A percentile compares a stretch with the other conserved stretches of the same genome.
phyloP scores from a whole-genome alignment of 1,139 yeast species.

The Yamadazyma pseudoaaseri region DNA sequence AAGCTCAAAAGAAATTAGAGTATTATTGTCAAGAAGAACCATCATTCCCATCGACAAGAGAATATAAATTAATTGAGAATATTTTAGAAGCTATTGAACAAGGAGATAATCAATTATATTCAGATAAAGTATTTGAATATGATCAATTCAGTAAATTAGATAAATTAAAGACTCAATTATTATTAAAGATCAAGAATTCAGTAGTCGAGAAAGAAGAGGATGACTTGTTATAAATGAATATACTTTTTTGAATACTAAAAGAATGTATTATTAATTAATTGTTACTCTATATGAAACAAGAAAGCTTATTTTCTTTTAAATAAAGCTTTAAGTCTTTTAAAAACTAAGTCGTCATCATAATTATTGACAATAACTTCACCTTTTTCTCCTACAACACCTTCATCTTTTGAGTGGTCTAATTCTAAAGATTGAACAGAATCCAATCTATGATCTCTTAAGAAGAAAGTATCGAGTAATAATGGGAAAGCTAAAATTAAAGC shows the following conservation, averaged over 20 bases:
- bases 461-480: slow-evolving; percentile 45
- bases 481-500: slow-evolving; percentile 59
- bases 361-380: slow-evolving; percentile 42
- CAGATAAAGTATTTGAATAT: slow-evolving; percentile 74
- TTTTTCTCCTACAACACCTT: slow-evolving; percentile 24
- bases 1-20: slow-evolving; percentile 72
- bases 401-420: slow-evolving; percentile 22
- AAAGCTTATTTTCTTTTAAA: slow-evolving; percentile 5
- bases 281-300: not conserved
- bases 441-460: slow-evolving; percentile 55
- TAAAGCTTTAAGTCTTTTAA: slow-evolving; percentile 10
- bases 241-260: not conserved
- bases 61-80: slow-evolving; percentile 63
- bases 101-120: slow-evolving; percentile 76
- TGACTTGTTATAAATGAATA: slow-evolving; percentile 29
- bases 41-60: slow-evolving; percentile 75
- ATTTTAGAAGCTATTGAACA: slow-evolving; percentile 70
- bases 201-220: slow-evolving; percentile 76
- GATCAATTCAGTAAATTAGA: slow-evolving; percentile 91
- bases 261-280: not conserved
- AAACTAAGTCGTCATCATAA: slow-evolving; percentile 32
- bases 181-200: slow-evolving; percentile 76
- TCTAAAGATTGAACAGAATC: slow-evolving; percentile 38
- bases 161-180: slow-evolving; percentile 85
- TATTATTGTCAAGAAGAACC: slow-evolving; percentile 73